A percentile compares a stretch with the other conserved stretches of the same genome.
Conservation (phyloP, 2,329 filamentous ascomycete genomes). For the Exophiala spinifera region DNA sequence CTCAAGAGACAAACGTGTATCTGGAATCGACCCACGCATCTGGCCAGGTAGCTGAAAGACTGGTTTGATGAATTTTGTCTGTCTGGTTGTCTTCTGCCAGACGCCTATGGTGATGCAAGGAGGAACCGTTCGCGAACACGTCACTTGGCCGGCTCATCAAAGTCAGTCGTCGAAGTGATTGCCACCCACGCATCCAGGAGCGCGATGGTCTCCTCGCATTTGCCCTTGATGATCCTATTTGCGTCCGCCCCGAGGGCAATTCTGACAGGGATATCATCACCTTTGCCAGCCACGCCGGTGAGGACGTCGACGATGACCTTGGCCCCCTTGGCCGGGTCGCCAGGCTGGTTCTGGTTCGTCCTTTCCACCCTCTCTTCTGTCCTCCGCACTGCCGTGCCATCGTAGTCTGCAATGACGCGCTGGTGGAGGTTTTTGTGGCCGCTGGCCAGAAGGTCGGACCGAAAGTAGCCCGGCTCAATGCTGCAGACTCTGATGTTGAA, state of each 20-base stretch:
- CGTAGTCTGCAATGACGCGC: slow-evolving; percentile 20
- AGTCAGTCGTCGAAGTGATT: slow-evolving; percentile 38
- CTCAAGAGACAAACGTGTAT: too few relatives aligned
- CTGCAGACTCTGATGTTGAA: slow-evolving; percentile 37
- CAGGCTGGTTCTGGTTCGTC: slow-evolving; percentile 50
- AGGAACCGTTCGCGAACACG: too few relatives aligned
- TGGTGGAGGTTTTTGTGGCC: slow-evolving; percentile 8
- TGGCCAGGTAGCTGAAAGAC: too few relatives aligned
- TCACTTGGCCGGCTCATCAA: slow-evolving; percentile 6
- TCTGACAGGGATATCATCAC: slow-evolving; percentile 50
- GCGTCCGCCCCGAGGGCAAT: slow-evolving; percentile 56
- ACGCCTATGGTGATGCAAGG: too few relatives aligned
- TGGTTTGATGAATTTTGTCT: too few relatives aligned
- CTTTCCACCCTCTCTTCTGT: slow-evolving; percentile 8
- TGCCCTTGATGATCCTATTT: slow-evolving; percentile 41
- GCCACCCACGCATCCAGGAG: slow-evolving; percentile 52
- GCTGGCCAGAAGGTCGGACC: slow-evolving; percentile 19
- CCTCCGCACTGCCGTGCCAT: slow-evolving; percentile 14
- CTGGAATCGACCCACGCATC: too few relatives aligned
- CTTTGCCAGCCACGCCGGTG: slow-evolving; percentile 45
- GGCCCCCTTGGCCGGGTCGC: slow-evolving; percentile 55
- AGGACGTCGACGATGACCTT: slow-evolving; percentile 55
- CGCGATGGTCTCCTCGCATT: slow-evolving; percentile 44
- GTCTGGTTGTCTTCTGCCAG: too few relatives aligned
- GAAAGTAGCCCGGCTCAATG: slow-evolving; percentile 37